These are phyloP conservation scores for Oropetium thomaeum DNA, from an alignment of 176 grass and related monocot genomes.

Conservation along the genomic window DNA sequence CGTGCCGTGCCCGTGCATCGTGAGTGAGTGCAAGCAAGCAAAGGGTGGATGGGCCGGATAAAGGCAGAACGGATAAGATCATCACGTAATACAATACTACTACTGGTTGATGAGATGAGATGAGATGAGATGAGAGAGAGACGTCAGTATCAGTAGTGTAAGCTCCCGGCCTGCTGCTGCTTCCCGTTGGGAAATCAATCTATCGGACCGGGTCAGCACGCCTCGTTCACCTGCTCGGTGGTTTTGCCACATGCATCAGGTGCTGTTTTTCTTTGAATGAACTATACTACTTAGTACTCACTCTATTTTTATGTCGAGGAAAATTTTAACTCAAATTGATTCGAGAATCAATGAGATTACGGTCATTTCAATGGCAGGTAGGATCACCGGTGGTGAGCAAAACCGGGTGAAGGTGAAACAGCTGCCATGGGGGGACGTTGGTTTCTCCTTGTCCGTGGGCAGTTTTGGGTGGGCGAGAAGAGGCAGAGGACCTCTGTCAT, in stretches of 20 bases:
- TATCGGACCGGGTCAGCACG: too few species aligned
- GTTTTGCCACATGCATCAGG: not conserved
- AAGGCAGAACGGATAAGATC: slow-evolving; percentile 39
- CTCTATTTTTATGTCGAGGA: not conserved
- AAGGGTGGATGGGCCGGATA: not conserved
- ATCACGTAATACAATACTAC: not conserved
- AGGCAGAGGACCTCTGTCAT: too few species aligned
- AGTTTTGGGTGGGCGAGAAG: not conserved
- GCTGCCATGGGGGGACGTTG: not conserved
- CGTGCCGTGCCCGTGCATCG: not conserved
- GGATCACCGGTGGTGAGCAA: not conserved
- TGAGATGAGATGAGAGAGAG: too few species aligned
- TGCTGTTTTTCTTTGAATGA: not conserved
- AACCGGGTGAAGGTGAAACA: not conserved
- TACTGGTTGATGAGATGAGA: not conserved
- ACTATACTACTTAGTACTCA: not conserved
- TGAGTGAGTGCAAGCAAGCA: too few species aligned
- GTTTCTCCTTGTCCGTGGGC: not conserved
- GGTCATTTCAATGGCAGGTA: not conserved
- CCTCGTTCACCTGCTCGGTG: not conserved
- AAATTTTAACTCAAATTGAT: too few species aligned
- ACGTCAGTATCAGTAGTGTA: too few species aligned
- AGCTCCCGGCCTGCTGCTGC: not conserved
- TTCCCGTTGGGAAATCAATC: not conserved
- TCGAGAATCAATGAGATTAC: too few species aligned